Evolutionary conservation across 2,329 filamentous ascomycete species (phyloP), one percentile per base, ranked within the genome.

Genomic region (Clarireedia sp.): DNA sequence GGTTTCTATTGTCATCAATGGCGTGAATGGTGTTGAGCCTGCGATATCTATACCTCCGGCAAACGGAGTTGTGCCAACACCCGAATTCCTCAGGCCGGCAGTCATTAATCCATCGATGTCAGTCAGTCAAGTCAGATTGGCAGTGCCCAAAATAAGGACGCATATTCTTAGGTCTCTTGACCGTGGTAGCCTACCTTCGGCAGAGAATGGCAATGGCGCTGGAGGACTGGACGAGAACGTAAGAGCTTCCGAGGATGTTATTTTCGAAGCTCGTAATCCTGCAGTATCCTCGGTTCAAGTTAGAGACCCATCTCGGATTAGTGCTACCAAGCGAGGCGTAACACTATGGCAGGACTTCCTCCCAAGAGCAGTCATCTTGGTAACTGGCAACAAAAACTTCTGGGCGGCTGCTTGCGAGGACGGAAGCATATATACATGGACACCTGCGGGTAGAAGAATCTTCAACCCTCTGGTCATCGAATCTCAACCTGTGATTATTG

Each of bases 381-480:
- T 95, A 1, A 94, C 92, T 0, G 95, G 90, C 2, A 97, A 90
- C 69, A 85, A 86, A 64, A 84, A 87, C 62, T 91, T 97, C 68
- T 99, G 94, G 88, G 87, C 89, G 0, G 92, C 87, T 16, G 91
- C 88, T 9, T 96, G 91, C 66, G 94, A 99, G 69, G 94, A 97
- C 67, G 94, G 90, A 16, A 89, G 85, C 17, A 70, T 99, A 7
- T 89, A 96, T 67, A 81, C 89, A 8, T 99, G 94, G 91, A 92
- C 91, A 1, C 90, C 92, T 1, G 90, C 91, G 14, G 94, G 94
- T 12, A 83, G 95, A 59, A 82, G 95, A 51, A 76, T 96, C 21
- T 76, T 95, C 54, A 96, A 89, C 65, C 85, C 91, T 4, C 78
- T 96, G 61, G 80, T 96, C 5, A 74, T 97, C 16, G 94, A 99